These are phyloP conservation scores for Aspergillus avenaceus DNA, from an alignment of 495 filamentous ascomycete genomes.

Conservation along the genomic window DNA sequence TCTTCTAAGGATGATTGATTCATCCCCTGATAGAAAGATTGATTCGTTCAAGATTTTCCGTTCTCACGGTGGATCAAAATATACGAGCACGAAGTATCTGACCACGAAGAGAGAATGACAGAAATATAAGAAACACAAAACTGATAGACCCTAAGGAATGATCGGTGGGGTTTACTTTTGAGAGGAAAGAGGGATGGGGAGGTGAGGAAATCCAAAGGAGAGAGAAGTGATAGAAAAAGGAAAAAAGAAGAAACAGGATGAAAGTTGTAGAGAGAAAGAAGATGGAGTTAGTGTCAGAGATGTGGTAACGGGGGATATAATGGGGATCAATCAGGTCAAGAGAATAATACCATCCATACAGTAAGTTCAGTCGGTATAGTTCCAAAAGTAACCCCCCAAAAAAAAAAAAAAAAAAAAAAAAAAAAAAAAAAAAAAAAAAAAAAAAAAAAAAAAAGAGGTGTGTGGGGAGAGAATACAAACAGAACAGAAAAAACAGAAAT, in stretches of 20 bases:
- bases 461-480: background rate
- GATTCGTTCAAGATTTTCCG: background rate
- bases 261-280: constrained; percentile 25
- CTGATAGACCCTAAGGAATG: constrained; percentile 39
- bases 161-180: constrained; percentile 20
- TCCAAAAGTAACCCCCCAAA: background rate
- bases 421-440: background rate
- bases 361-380: background rate
- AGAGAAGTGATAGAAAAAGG: constrained; percentile 29
- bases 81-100: constrained; percentile 17
- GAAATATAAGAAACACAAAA: constrained; percentile 19
- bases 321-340: background rate
- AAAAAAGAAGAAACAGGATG: constrained; percentile 18
- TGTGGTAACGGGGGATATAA: constrained; percentile 1
- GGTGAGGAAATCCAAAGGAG: constrained; percentile 19
- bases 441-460: background rate
- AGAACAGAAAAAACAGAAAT: background rate
- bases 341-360: background rate
- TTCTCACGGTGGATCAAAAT: constrained; percentile 7
- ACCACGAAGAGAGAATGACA: constrained; percentile 42
- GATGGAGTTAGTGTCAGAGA: constrained; percentile 9
- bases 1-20: constrained; percentile 4
- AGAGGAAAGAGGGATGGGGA: constrained; percentile 29
- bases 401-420: background rate
- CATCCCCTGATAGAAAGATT: constrained; percentile 5